Base-by-base conservation (phyloP, 2,329 filamentous ascomycete species). In the Pseudogymnoascus sp. region DNA sequence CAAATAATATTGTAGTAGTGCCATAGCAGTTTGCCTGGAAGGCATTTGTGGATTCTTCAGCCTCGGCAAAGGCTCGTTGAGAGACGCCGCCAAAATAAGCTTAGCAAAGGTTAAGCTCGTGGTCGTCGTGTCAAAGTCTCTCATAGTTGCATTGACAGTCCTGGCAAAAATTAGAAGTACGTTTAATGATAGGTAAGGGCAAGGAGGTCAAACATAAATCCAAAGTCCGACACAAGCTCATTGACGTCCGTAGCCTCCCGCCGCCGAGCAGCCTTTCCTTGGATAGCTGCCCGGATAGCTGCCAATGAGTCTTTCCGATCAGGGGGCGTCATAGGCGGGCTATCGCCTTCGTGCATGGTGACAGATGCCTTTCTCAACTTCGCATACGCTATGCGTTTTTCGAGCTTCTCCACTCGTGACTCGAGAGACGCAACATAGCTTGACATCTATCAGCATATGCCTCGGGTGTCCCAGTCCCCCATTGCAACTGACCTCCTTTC, bases 391-490 rank as follows among this genome's bases (percentile, higher is more conserved):
- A 97, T 81, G 62, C 86, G 86, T 71, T 86, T 87, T 74, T 96
- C 90, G 7, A 97, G 82, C 74, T 89, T 90, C 73, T 97, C 92
- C 67, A 96, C 87, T 62, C 90, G 87, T 14, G 92, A 85, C 73
- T 97, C 93, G n/a, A 99, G 81, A 0, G 93, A 95, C 6, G 93
- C 91, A 47, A 97, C 92, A 79, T 97, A 99, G 75, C 86, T 88
- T 61, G 12, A 33, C 16, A 33, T 30, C 7, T 4, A 64, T 72
- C 54, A 70, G 69, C 37, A 54, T 57, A 8, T 22, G 25, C n/a
- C 8, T 25, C 33, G 20, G 18, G 22, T 20, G 12, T 14, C 35
- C 20, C 33, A 38, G 33, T 16, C 25, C 6, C 47, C 16, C 28
- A 20, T n/a, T 58, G 12, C n/a, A 33, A 68, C 75, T 62, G 67